phyloP scores from a whole-genome alignment of 2,329 filamentous ascomycete genomes.

The Exophiala sp. region DNA sequence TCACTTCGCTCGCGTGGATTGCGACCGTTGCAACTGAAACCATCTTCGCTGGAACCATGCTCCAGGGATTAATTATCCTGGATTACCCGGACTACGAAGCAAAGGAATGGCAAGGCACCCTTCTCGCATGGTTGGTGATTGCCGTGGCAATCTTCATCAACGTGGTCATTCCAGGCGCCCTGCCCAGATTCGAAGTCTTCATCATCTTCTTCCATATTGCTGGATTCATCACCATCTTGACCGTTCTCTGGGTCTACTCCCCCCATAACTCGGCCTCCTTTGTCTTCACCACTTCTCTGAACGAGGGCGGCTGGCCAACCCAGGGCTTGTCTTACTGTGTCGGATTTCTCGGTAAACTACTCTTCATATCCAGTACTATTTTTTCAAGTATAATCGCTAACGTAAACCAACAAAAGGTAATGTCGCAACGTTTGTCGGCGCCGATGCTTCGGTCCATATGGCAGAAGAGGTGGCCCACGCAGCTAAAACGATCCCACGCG shows the following conservation, averaged over 20 bases:
- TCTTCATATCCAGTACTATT: not conserved
- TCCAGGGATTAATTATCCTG: conserved; percentile 39
- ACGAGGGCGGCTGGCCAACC: conserved; percentile 34
- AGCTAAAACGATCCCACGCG: conserved; percentile 29
- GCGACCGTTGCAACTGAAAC: conserved; percentile 41
- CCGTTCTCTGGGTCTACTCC: conserved; percentile 34
- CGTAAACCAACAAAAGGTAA: conserved; percentile 16
- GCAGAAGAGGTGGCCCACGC: conserved; percentile 32
- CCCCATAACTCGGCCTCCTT: conserved; percentile 31
- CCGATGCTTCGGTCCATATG: conserved; percentile 30
- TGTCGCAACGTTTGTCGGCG: conserved; percentile 34
- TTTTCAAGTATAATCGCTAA: not conserved
- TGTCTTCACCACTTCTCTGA: conserved; percentile 33
- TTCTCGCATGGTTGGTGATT: conserved; percentile 38
- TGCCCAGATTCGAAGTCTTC: conserved; percentile 40
- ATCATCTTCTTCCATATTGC: conserved; percentile 42
- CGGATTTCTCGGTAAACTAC: conserved; percentile 30
- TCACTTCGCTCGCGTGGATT: conserved; percentile 41
- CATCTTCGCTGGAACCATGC: conserved; percentile 39
- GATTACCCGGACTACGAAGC: conserved; percentile 35
- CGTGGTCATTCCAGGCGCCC: conserved; percentile 37
- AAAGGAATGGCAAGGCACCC: conserved; percentile 38
- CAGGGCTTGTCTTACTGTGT: conserved; percentile 35
- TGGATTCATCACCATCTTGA: conserved; percentile 43
- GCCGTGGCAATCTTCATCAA: conserved; percentile 40